A percentile compares a stretch with the other conserved stretches of the same genome.
Conservation (phyloP, 495 filamentous ascomycete genomes). For the Parmelia sp. region DNA sequence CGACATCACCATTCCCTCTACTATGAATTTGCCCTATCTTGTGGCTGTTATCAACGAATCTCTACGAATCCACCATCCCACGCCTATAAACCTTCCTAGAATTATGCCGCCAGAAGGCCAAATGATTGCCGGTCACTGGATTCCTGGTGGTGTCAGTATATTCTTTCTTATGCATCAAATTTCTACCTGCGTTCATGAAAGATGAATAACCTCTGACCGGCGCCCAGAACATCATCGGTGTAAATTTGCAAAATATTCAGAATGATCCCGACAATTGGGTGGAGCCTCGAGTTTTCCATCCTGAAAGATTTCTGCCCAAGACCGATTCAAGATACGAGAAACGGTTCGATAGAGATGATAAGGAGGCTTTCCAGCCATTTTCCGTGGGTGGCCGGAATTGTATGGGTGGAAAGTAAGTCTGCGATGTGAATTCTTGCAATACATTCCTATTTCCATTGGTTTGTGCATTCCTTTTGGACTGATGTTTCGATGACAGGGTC, state of each 20-base stretch:
- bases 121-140: constrained; percentile 12
- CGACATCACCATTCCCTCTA: constrained; percentile 7
- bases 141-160: constrained; percentile 11
- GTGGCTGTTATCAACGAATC: constrained; percentile 49
- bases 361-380: constrained; percentile 40
- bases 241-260: constrained; percentile 16
- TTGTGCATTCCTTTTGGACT: not conserved
- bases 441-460: not conserved
- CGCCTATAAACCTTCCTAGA: constrained; percentile 15
- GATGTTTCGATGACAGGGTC: constrained; percentile 1
- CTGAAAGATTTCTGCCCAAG: constrained; percentile 13
- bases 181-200: not conserved
- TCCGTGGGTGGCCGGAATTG: constrained; percentile 39
- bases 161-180: no score
- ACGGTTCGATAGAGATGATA: constrained; percentile 33
- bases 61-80: constrained; percentile 40
- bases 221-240: constrained; percentile 11
- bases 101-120: constrained; percentile 5
- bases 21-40: constrained; percentile 28
- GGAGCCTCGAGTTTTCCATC: constrained; percentile 15
- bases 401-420: constrained; percentile 38
- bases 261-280: constrained; percentile 8
- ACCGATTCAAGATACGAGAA: constrained; percentile 17
- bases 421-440: no score
- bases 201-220: not conserved